A percentile compares a stretch with the other conserved stretches of the same genome.
These are phyloP conservation scores for Melaleuca alternifolia DNA, from an alignment of 345 rosid genomes.

Conservation along the genomic window DNA sequence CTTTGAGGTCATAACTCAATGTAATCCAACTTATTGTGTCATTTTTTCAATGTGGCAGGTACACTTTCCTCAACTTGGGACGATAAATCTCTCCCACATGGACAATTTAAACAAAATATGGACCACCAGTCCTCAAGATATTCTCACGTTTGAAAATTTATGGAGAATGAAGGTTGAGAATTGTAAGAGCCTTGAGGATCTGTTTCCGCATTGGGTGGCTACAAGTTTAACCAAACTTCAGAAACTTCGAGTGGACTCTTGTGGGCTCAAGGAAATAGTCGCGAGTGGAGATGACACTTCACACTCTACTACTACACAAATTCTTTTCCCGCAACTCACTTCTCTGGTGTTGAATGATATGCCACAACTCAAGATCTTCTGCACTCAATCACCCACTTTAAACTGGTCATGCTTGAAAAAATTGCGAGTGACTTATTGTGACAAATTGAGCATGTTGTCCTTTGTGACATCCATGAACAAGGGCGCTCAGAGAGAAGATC, in stretches of 20 bases:
- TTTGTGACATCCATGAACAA: background rate
- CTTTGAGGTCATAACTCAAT: background rate
- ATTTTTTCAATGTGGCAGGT: background rate
- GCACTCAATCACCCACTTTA: background rate
- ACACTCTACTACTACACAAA: background rate
- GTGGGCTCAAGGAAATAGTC: rapidly evolving
- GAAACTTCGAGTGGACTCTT: background rate
- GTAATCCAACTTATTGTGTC: background rate
- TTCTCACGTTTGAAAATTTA: background rate
- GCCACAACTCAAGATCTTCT: background rate
- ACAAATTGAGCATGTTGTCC: background rate
- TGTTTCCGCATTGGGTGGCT: background rate
- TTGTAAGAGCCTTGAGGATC: background rate
- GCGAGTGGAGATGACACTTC: background rate
- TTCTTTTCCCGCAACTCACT: background rate
- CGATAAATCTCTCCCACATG: background rate
- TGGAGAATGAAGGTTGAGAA: rapidly evolving
- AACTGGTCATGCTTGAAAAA: background rate
- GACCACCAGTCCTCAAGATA: rapidly evolving
- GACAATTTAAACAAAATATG: background rate
- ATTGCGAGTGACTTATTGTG: background rate
- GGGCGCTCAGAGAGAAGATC: background rate
- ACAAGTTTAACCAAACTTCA: background rate
- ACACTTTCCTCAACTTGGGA: rapidly evolving
- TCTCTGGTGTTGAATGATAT: background rate